Conservation (phyloP, 2,329 filamentous ascomycete species). For the Paraphoma sp. region DNA sequence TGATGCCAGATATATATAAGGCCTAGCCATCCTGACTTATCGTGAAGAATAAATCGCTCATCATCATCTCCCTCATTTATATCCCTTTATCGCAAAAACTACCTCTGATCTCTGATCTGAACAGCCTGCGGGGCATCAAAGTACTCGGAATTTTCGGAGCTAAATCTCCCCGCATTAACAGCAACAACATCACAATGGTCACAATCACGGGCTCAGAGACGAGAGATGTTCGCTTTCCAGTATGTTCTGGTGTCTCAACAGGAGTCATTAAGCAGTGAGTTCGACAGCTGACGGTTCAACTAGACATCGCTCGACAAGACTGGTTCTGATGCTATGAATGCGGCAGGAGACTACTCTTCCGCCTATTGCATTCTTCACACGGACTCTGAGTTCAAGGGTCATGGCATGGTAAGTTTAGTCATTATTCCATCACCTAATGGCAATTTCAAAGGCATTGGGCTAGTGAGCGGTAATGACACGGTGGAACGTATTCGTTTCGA, state of each 20-base stretch:
- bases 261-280: background rate
- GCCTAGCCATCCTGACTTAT: background rate
- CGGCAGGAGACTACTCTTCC: constrained; percentile 87
- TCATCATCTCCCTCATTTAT: background rate
- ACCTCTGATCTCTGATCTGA: background rate
- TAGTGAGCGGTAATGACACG: too few relatives aligned
- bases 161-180: background rate
- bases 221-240: constrained; percentile 58
- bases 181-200: constrained; percentile 46
- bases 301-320: constrained; percentile 92
- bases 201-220: constrained; percentile 56
- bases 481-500: too few relatives aligned
- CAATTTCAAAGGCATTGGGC: too few relatives aligned
- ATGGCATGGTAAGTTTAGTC: constrained; percentile 77
- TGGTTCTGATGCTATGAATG: constrained; percentile 97
- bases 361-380: constrained; percentile 94
- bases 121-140: constrained; percentile 2
- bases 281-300: background rate
- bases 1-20: constrained; percentile 1
- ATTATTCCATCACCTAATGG: background rate
- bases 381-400: constrained; percentile 72
- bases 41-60: constrained; percentile 1
- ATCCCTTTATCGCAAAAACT: background rate
- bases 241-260: constrained; percentile 26
- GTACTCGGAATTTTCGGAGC: constrained; percentile 5